Evolutionary conservation across 129 eudicot species (phyloP).

Genomic region (Kitagawia praeruptora): DNA sequence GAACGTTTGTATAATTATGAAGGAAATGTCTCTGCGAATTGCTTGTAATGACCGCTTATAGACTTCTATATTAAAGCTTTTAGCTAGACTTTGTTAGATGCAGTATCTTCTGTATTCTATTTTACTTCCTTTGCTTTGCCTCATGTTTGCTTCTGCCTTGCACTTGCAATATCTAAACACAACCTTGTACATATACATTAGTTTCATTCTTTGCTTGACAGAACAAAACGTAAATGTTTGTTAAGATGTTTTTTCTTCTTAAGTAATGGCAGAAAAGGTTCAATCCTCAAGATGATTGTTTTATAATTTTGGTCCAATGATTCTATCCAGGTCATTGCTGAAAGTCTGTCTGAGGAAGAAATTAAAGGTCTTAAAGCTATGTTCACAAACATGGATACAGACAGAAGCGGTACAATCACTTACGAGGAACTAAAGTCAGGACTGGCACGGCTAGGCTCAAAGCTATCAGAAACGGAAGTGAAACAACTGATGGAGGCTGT

Average conservation of each 20-base stretch:
- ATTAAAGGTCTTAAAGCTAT: conserved; percentile 47
- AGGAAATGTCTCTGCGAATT: not conserved
- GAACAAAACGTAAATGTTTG: not conserved
- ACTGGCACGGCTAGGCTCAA: conserved; percentile 47
- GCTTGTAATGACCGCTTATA: not conserved
- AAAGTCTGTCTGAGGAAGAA: conserved; percentile 49
- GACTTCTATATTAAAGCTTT: not conserved
- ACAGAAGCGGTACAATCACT: conserved; percentile 46
- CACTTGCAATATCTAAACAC: not conserved
- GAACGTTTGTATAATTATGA: no score
- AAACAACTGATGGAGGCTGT: conserved; percentile 57
- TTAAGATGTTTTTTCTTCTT: not conserved
- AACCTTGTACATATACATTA: not conserved
- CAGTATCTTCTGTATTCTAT: not conserved
- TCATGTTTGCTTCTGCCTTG: not conserved
- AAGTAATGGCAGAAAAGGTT: not conserved
- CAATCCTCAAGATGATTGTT: not conserved
- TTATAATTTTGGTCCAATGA: not conserved
- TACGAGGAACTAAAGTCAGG: conserved; percentile 50
- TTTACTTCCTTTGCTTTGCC: not conserved
- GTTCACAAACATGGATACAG: conserved; percentile 51
- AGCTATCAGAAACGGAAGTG: conserved; percentile 46
- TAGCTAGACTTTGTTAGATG: not conserved
- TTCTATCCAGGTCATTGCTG: conserved; percentile 41
- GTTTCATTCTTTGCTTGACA: not conserved